These are phyloP conservation scores for Saccharomycopsis microspora DNA, from an alignment of 805 yeast genomes.

Conservation along the genomic window DNA sequence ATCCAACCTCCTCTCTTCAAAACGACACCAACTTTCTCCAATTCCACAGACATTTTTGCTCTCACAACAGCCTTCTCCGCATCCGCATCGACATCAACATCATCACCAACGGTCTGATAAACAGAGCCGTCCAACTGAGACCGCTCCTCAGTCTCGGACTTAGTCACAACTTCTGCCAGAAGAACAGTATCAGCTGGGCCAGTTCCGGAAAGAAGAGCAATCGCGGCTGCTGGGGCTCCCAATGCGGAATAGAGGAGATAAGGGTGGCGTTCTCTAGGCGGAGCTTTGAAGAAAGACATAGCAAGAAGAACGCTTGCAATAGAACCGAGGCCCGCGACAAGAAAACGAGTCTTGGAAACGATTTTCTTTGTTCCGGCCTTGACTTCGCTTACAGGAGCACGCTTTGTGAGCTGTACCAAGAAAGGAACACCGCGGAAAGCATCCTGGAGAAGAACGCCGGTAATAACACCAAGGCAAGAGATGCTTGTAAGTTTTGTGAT, in stretches of 20 bases:
- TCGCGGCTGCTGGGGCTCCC: slow-evolving; percentile 36
- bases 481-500: slow-evolving; percentile 53
- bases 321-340: slow-evolving; percentile 30
- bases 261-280: slow-evolving; percentile 53
- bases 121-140: slow-evolving; percentile 36
- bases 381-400: slow-evolving; percentile 2
- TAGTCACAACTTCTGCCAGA: too few species aligned
- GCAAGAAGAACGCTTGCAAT: slow-evolving; percentile 40
- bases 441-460: slow-evolving; percentile 35
- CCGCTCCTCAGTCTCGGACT: slow-evolving; percentile 20
- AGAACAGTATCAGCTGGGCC: too few species aligned
- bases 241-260: slow-evolving; percentile 56
- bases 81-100: slow-evolving; percentile 20
- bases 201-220: slow-evolving; percentile 5
- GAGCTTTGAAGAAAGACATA: slow-evolving; percentile 45
- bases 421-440: slow-evolving; percentile 9
- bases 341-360: slow-evolving; percentile 19
- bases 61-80: too few species aligned
- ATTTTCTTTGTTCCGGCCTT: slow-evolving; percentile 17
- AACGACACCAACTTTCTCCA: slow-evolving; percentile 3
- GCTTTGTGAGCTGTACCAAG: slow-evolving; percentile 4
- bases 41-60: slow-evolving; percentile 16
- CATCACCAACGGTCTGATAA: slow-evolving; percentile 31
- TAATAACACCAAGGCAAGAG: slow-evolving; percentile 54
- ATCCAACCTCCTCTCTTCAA: too few species aligned